These are phyloP conservation scores for Epichloe gansuensis DNA, from an alignment of 2,329 filamentous ascomycete genomes.

Conservation along the genomic window DNA sequence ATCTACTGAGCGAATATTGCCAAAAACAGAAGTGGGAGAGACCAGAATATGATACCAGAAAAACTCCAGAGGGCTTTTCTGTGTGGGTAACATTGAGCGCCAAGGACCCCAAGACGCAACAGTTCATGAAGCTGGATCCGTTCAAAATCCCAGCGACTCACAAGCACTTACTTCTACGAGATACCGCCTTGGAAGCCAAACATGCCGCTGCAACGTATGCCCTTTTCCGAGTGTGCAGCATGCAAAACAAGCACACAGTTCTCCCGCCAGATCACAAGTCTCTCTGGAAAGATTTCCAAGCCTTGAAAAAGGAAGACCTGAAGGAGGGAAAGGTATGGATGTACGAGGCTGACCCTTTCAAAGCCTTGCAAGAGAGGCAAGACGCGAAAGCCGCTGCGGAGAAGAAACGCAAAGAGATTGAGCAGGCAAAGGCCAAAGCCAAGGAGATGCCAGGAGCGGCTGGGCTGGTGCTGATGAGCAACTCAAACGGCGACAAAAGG, in stretches of 20 bases:
- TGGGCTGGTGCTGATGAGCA: constrained; percentile 40
- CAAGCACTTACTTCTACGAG: constrained; percentile 61
- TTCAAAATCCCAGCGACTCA: constrained; percentile 70
- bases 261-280: constrained; percentile 81
- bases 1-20: constrained; percentile 85
- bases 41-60: constrained; percentile 78
- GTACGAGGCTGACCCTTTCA: constrained; percentile 93
- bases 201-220: constrained; percentile 91
- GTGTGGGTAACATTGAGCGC: constrained; percentile 70
- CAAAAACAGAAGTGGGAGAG: constrained; percentile 94
- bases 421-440: constrained; percentile 56
- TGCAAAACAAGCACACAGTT: constrained; percentile 92
- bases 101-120: constrained; percentile 71
- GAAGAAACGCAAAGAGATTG: constrained; percentile 65
- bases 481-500: constrained; percentile 22
- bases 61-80: constrained; percentile 61
- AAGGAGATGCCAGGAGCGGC: constrained; percentile 49
- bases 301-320: constrained; percentile 69
- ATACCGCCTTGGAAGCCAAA: constrained; percentile 77
- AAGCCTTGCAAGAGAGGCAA: constrained; percentile 65
- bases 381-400: constrained; percentile 63
- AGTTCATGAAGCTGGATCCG: constrained; percentile 61
- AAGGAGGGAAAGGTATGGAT: constrained; percentile 71
- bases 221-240: constrained; percentile 82
- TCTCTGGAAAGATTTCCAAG: constrained; percentile 83